Evolutionary conservation across 2,329 filamentous ascomycete genomes (phyloP), one percentile per base, ranked within the genome.

Genomic region (Penicillium sp.): DNA sequence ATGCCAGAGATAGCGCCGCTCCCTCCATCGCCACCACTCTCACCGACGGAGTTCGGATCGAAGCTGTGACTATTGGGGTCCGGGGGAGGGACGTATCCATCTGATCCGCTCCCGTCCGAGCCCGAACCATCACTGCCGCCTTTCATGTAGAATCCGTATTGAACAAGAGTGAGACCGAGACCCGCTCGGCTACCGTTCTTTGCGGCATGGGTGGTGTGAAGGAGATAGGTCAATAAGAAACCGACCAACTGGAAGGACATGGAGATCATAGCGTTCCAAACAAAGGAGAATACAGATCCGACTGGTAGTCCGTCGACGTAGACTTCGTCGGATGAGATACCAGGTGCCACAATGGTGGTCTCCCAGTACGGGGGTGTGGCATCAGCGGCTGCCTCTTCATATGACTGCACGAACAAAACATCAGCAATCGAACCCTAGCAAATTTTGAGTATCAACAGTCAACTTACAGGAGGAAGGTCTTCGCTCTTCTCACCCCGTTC

Each of bases 291-390:
- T 80, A 93, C 82, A 62, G 92, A 92, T 80, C 80, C 86, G 77
- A 91, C 94, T 3, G 95, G 92, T 69, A 99, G 88, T 66, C 94
- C 94, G 71, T 99, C 94, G 54, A 99, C 90, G 69, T 94, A 99
- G 45, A 99, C 93, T 73, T 99, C 94, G 70, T 97, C 92, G 38
- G 87, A 86, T n/a, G 89, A 90, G 61, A 94, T 86, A 52, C 93
- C 94, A 0, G 94, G 94, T 0, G 92, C 93, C 48, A 99, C 84
- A 61, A 99, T 97, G 0, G 94, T 97, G 5, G 94, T 99, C 79
- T 99, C 94, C 94, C 94, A 99, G 76, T 99, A 99, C 0, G 94
- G 94, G 1, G 94, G 94, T 45, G 94, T 94, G 22, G 92, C 89
- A 74, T 99, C 94, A 40, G 93, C 93, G 3, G 94, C 94, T 14